phyloP scores from a whole-genome alignment of 345 rosid genomes.

The Melaleuca quinquenervia region DNA sequence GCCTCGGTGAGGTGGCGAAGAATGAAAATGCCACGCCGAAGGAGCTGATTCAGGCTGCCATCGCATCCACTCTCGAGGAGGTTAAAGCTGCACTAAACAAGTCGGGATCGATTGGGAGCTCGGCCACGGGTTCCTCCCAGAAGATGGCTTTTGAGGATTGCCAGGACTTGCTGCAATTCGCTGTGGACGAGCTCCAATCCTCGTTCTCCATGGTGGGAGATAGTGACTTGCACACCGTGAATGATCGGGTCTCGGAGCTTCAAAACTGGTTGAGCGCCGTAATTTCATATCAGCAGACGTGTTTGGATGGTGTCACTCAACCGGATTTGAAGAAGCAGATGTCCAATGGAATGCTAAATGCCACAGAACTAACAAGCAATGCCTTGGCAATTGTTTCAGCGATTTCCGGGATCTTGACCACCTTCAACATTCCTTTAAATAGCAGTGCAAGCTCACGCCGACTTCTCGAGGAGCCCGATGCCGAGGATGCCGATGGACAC shows the following conservation, averaged over 20 bases:
- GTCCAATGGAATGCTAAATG: slow-evolving; percentile 12
- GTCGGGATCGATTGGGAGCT: background rate
- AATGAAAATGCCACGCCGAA: slow-evolving; percentile 11
- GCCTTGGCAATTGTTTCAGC: slow-evolving; percentile 28
- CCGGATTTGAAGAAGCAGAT: slow-evolving; percentile 5
- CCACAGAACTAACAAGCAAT: slow-evolving; percentile 30
- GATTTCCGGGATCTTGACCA: slow-evolving; percentile 11
- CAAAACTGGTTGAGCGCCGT: slow-evolving; percentile 40
- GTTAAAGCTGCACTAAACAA: slow-evolving; percentile 10
- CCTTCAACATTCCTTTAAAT: slow-evolving; percentile 10
- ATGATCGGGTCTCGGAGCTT: slow-evolving; percentile 13
- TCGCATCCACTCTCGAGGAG: slow-evolving; percentile 12
- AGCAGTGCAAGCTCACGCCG: background rate
- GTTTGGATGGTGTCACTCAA: slow-evolving; percentile 20
- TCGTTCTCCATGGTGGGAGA: slow-evolving; percentile 22
- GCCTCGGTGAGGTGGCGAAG: slow-evolving; percentile 5
- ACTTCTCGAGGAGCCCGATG: background rate
- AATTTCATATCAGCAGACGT: slow-evolving; percentile 25
- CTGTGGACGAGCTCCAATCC: slow-evolving; percentile 32
- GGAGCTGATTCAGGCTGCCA: slow-evolving; percentile 26
- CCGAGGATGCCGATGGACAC: background rate
- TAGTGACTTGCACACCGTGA: slow-evolving; percentile 9
- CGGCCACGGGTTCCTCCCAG: background rate
- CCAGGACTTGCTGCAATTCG: slow-evolving; percentile 24
- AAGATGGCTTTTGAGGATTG: slow-evolving; percentile 41